These are phyloP conservation scores for Aspergillus sp. DNA, from an alignment of 2,329 filamentous ascomycete genomes.

Conservation along the genomic window DNA sequence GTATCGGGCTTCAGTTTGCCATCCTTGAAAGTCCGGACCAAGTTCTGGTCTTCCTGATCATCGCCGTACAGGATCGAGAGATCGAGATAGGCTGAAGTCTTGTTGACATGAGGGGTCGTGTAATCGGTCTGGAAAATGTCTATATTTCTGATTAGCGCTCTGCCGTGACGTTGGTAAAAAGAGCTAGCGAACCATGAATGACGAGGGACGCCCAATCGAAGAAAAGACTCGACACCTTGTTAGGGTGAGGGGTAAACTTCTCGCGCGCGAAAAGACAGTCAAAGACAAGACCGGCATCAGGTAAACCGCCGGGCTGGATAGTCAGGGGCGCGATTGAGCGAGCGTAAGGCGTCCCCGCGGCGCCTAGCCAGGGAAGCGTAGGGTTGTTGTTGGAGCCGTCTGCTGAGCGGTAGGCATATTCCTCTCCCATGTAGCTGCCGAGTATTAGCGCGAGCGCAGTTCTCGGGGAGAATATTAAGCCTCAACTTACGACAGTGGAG, in stretches of 20 bases:
- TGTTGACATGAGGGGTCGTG: constrained; percentile 59
- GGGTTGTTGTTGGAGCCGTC: constrained; percentile 75
- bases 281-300: constrained; percentile 61
- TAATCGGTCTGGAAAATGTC: constrained; percentile 72
- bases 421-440: constrained; percentile 49
- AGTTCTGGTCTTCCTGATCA: constrained; percentile 50
- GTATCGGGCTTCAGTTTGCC: constrained; percentile 72
- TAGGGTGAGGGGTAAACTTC: constrained; percentile 58
- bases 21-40: constrained; percentile 64
- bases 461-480: neutral
- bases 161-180: too few species aligned
- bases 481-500: constrained; percentile 61
- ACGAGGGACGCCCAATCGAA: constrained; percentile 75
- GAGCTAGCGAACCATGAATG: constrained; percentile 59
- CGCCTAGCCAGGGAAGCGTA: constrained; percentile 64
- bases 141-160: constrained; percentile 18
- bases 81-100: constrained; percentile 72
- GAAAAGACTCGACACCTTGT: constrained; percentile 70
- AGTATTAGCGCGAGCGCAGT: neutral
- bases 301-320: constrained; percentile 63
- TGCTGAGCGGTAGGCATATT: constrained; percentile 66
- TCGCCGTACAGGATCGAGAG: constrained; percentile 72
- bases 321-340: constrained; percentile 63
- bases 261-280: constrained; percentile 47
- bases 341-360: constrained; percentile 67